Evolutionary conservation across 2,329 filamentous ascomycete species (phyloP).

Genomic region (Penicillium sp.): DNA sequence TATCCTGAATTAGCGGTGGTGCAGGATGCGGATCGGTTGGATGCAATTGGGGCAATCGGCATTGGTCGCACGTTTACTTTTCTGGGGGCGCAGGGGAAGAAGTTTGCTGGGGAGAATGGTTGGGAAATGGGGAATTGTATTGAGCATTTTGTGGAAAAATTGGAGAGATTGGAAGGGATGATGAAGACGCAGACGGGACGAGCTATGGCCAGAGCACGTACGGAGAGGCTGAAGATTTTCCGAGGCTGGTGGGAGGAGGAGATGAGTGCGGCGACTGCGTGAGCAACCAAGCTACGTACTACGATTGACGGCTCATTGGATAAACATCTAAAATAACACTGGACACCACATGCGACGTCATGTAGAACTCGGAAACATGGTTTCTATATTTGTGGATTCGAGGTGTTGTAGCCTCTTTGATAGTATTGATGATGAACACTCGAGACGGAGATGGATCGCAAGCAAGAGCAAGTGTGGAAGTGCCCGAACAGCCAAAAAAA

Average conservation of each 20-base stretch:
- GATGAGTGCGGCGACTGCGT: constrained; percentile 14
- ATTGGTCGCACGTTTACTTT: constrained; percentile 74
- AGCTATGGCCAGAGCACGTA: constrained; percentile 45
- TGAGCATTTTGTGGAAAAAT: constrained; percentile 70
- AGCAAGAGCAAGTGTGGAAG: too few relatives aligned
- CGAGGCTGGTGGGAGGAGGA: constrained; percentile 52
- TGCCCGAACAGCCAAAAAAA: neutral
- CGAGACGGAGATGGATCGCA: neutral
- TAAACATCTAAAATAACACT: too few relatives aligned
- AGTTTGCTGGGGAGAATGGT: constrained; percentile 17
- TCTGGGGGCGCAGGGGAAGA: constrained; percentile 52
- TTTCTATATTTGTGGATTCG: constrained; percentile 8
- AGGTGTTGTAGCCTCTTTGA: constrained; percentile 1
- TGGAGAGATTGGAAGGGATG: constrained; percentile 57
- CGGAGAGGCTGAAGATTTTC: constrained; percentile 46
- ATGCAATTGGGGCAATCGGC: constrained; percentile 81
- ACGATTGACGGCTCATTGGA: too few relatives aligned
- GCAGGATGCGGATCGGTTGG: constrained; percentile 88
- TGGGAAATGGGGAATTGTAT: constrained; percentile 59
- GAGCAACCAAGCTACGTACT: neutral
- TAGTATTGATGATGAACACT: neutral
- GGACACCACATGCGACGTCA: too few relatives aligned
- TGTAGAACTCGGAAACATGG: too few relatives aligned
- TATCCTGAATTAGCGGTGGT: constrained; percentile 76
- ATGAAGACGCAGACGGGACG: constrained; percentile 55